Evolutionary conservation across 352 stramenopile species (phyloP).

Genomic region (Globisporangium canariense): DNA sequence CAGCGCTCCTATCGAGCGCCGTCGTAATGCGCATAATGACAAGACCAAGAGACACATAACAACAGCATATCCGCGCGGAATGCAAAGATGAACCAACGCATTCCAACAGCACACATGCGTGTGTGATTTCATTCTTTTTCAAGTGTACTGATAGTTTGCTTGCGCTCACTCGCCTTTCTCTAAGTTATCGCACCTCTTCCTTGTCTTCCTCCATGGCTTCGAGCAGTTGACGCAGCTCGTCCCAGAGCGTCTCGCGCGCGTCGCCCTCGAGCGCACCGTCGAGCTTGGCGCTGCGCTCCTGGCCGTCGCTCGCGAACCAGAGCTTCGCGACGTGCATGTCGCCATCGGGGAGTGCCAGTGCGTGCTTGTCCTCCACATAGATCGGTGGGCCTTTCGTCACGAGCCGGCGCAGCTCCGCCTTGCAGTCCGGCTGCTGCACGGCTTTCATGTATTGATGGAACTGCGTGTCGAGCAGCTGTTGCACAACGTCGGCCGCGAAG

Average conservation of each 20-base stretch:
- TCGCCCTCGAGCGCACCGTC: slow-evolving; percentile 86
- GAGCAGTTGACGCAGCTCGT: slow-evolving; percentile 63
- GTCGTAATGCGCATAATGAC: background rate
- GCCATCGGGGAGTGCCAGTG: slow-evolving; percentile 79
- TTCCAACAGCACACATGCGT: background rate
- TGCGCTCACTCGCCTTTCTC: background rate
- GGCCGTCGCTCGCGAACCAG: slow-evolving; percentile 85
- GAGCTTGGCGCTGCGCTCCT: slow-evolving; percentile 86
- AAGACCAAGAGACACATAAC: background rate
- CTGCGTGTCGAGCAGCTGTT: slow-evolving; percentile 86
- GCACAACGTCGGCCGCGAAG: slow-evolving; percentile 70
- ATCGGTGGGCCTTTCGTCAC: slow-evolving; percentile 88
- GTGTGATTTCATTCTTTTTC: background rate
- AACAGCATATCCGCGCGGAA: background rate
- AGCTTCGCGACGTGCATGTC: slow-evolving; percentile 89
- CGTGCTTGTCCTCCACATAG: slow-evolving; percentile 92
- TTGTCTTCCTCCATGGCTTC: slow-evolving; percentile 81
- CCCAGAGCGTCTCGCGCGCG: slow-evolving; percentile 73
- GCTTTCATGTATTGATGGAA: slow-evolving; percentile 92
- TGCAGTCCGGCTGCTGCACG: slow-evolving; percentile 93
- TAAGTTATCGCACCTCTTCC: slow-evolving; percentile 54
- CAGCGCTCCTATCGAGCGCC: background rate
- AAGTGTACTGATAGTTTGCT: background rate
- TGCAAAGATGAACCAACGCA: background rate
- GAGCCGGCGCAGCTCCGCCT: slow-evolving; percentile 91